These are phyloP conservation scores for Heliosperma pusillum DNA, from an alignment of 148 eudicot species.

Conservation along the genomic window DNA sequence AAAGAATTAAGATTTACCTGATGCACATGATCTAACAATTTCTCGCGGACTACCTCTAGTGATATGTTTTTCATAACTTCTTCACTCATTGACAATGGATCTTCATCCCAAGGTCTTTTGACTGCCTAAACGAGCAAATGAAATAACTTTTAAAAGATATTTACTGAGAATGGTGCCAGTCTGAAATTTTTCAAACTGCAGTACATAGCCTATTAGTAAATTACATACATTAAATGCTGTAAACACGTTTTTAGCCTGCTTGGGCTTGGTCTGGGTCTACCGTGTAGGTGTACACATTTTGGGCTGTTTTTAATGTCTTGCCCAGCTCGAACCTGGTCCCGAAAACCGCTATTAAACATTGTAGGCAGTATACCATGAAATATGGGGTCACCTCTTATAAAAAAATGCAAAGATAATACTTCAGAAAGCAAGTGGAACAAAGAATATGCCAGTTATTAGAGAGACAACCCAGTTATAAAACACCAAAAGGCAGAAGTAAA, in stretches of 20 bases:
- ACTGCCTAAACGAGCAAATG: conserved; percentile 47
- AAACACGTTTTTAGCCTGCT: neutral
- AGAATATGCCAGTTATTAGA: neutral
- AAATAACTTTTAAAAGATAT: neutral
- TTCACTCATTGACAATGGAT: conserved; percentile 80
- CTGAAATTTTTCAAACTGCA: neutral
- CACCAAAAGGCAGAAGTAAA: neutral
- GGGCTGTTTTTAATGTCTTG: neutral
- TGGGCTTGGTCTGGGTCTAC: neutral
- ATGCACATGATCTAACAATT: conserved; percentile 78
- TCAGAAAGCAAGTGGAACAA: neutral
- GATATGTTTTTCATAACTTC: conserved; percentile 96
- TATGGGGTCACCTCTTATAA: neutral
- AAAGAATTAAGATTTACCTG: conserved; percentile 47
- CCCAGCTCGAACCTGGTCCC: neutral
- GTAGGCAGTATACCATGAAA: neutral
- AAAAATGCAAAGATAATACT: neutral
- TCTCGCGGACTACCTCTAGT: conserved; percentile 89
- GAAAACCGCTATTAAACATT: neutral
- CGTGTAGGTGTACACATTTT: too few species aligned
- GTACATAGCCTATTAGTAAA: neutral
- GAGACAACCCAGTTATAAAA: neutral
- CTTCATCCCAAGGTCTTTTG: conserved; percentile 96
- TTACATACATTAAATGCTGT: neutral
- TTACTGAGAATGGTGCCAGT: neutral